These are phyloP conservation scores for Microdochium paspali DNA, from an alignment of 2,329 filamentous ascomycete species.

Conservation along the genomic window DNA sequence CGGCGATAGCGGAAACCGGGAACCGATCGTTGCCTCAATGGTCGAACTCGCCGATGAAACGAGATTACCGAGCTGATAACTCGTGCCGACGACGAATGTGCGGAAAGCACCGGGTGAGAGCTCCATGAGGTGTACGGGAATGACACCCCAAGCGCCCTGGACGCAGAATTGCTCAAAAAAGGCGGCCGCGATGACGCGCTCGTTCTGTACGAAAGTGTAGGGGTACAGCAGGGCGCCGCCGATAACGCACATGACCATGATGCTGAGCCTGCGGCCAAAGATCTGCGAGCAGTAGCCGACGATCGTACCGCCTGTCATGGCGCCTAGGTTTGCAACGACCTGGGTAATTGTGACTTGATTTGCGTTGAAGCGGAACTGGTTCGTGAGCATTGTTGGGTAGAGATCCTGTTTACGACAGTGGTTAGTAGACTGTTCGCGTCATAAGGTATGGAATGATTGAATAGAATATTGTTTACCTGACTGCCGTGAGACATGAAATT, in stretches of 20 bases:
- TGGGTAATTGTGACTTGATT: constrained; percentile 59
- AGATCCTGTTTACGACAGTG: constrained; percentile 29
- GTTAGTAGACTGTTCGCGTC: not conserved
- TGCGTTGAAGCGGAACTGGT: constrained; percentile 41
- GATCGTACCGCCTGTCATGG: constrained; percentile 56
- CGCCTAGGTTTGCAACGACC: constrained; percentile 63
- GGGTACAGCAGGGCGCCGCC: constrained; percentile 77
- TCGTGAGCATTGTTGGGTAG: constrained; percentile 50
- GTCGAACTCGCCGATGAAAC: constrained; percentile 60
- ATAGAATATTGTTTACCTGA: constrained; percentile 25
- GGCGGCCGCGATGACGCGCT: constrained; percentile 64
- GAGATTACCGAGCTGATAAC: constrained; percentile 72
- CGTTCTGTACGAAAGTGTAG: constrained; percentile 59
- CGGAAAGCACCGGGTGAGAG: constrained; percentile 63
- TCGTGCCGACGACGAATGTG: constrained; percentile 65
- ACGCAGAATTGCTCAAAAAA: constrained; percentile 81
- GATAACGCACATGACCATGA: constrained; percentile 51
- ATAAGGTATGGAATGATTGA: not conserved
- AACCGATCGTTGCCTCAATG: constrained; percentile 67
- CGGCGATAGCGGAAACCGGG: constrained; percentile 60
- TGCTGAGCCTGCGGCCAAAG: constrained; percentile 59
- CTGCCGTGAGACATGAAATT: constrained; percentile 85
- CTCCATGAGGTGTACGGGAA: constrained; percentile 74
- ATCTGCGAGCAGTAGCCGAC: constrained; percentile 62
- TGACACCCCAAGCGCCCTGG: constrained; percentile 67